Base-by-base conservation (phyloP, 176 grass and related monocot genomes). In the Urochloa ruziziensis region DNA sequence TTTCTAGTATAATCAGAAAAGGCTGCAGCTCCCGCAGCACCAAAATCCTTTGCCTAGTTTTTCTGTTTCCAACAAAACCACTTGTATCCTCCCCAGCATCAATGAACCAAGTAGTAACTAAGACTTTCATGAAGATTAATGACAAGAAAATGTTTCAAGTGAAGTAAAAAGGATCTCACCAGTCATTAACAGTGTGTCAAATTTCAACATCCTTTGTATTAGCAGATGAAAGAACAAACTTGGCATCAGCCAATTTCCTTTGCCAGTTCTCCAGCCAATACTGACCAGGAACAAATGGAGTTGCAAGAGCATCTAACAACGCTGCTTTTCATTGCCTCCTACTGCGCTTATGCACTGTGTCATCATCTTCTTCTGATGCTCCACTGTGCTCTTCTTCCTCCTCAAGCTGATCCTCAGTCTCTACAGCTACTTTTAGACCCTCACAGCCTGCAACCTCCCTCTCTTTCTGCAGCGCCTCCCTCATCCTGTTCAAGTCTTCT, bases 401-500 rank as follows among this genome's bases (percentile, higher is more conserved):
- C 36, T 85, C 74, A 36, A 80, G 14, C 68, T 57, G 58, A 13
- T 74, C 42, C 56, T 47, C 46, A 28, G 32, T 56, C 67, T 48
- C 30, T 10, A 19, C 8, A 2, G 10, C 35, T 46, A 62, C 63
- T 40, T 65, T 82, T 32, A 16, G 37, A 64, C 19, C 71, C 23
- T 79, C 79, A 33, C 46, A 28, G 71, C 72, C 24, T 77, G 27
- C 73, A 58, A 43, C 15, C 70, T 83, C 64, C 46, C 88, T 86
- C 17, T 37, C 34, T 80, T 81, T 93, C 69, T 98, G 66, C 62
- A 90, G 61, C 21, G 64, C 58, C 72, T 95, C 88, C 63, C 54
- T 88, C 40, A 74, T 91, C 61, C 70, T 93, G 62, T 80, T 95
- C 77, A 91, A 48, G 6, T 78, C 82, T 16, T 93, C 91, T 73